phyloP scores from a whole-genome alignment of 2,329 filamentous ascomycete species.

The Ophiostoma tasmaniense region DNA sequence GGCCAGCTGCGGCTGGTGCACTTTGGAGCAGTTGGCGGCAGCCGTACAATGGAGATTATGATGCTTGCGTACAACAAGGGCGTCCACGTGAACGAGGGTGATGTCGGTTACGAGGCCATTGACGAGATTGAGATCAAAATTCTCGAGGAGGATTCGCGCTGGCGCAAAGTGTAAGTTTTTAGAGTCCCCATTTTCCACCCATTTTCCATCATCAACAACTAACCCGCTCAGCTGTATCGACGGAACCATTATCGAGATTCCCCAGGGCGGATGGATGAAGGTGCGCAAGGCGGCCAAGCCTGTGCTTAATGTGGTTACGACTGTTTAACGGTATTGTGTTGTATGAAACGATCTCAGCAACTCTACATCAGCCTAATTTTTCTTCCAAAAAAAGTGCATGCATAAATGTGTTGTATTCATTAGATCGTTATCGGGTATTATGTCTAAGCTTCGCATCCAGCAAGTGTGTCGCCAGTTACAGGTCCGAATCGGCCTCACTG shows the following conservation, averaged over 20 bases:
- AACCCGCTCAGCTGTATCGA: conserved; percentile 58
- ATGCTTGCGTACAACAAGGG: conserved; percentile 51
- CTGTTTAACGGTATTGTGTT: background rate
- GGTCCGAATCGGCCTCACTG: conserved; percentile 21
- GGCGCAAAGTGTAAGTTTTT: conserved; percentile 55
- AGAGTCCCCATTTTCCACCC: background rate
- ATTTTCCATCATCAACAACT: background rate
- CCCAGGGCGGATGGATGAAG: conserved; percentile 61
- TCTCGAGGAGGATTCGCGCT: conserved; percentile 58
- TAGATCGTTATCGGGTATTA: background rate
- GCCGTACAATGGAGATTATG: conserved; percentile 71
- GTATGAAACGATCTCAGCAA: background rate
- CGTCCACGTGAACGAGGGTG: conserved; percentile 48
- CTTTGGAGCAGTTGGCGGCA: conserved; percentile 59
- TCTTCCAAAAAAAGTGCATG: background rate
- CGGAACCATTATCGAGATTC: conserved; percentile 72
- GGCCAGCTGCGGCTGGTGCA: conserved; percentile 63
- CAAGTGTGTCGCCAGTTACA: background rate
- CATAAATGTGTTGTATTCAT: background rate
- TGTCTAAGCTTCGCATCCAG: background rate
- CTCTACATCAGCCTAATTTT: background rate
- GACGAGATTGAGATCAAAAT: conserved; percentile 60
- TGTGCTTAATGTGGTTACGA: conserved; percentile 35
- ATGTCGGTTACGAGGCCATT: conserved; percentile 63
- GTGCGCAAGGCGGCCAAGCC: conserved; percentile 43